phyloP scores from a whole-genome alignment of 345 rosid species.

The Eucalyptus tenuipes region DNA sequence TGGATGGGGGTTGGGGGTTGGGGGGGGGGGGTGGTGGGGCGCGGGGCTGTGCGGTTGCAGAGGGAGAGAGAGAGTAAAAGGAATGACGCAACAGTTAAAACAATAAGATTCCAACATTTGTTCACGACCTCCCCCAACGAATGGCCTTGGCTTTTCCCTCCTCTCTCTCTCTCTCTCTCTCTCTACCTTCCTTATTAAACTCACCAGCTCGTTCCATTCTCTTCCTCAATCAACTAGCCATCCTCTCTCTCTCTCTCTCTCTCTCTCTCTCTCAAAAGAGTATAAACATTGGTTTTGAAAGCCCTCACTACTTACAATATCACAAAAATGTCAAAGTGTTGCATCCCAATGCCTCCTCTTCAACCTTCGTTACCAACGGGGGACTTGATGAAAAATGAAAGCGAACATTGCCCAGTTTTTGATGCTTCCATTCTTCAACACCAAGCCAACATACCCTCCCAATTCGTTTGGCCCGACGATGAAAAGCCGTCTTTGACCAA shows the following conservation, averaged over 20 bases:
- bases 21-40: too few species aligned
- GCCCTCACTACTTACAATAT: neutral
- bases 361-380: neutral
- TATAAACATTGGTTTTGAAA: neutral
- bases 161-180: neutral
- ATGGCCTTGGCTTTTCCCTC: slow-evolving; percentile 2
- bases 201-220: neutral
- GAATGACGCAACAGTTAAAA: neutral
- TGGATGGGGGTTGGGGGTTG: too few species aligned
- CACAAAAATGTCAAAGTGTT: neutral
- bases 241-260: too few species aligned
- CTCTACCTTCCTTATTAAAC: neutral
- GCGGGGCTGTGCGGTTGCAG: too few species aligned
- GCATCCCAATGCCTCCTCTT: neutral
- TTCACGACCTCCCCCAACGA: slow-evolving; percentile 4
- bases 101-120: slow-evolving; percentile 1
- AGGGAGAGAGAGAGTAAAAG: neutral
- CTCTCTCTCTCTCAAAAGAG: neutral
- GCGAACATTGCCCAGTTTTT: slow-evolving; percentile 19
- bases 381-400: neutral
- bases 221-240: neutral
- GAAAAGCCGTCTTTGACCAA: slow-evolving; percentile 37
- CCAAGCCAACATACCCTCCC: slow-evolving; percentile 43
- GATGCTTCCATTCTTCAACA: slow-evolving; percentile 34
- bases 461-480: slow-evolving; percentile 85